These are phyloP conservation scores for Candida mesenterica DNA, from an alignment of 1,139 yeast species.

Conservation along the genomic window DNA sequence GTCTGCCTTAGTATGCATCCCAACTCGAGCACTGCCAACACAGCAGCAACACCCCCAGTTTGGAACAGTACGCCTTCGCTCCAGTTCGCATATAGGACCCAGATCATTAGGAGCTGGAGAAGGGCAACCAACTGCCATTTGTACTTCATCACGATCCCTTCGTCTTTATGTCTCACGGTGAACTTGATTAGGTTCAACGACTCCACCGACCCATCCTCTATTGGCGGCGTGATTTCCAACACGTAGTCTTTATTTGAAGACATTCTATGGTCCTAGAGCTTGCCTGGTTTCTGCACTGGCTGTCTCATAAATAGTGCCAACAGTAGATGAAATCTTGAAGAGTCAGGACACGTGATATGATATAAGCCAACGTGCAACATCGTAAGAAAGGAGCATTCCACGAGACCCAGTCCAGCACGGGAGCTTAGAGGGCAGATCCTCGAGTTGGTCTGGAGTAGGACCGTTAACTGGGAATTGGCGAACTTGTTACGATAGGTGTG, in stretches of 20 bases:
- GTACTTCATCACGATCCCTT: constrained; percentile 9
- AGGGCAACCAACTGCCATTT: constrained; percentile 8
- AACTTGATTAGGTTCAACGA: constrained; percentile 20
- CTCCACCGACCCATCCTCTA: constrained; percentile 8
- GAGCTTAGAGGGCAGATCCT: too few species aligned
- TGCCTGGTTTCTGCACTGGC: too few species aligned
- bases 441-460: too few species aligned
- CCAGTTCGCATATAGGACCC: background rate
- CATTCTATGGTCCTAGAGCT: constrained; percentile 21
- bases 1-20: constrained; percentile 20
- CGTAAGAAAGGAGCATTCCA: too few species aligned
- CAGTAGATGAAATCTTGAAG: too few species aligned
- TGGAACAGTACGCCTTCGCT: background rate
- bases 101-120: background rate
- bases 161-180: constrained; percentile 18
- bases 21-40: constrained; percentile 9
- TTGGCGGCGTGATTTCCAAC: constrained; percentile 27
- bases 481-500: too few species aligned
- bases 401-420: too few species aligned
- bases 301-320: too few species aligned
- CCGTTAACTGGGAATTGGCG: too few species aligned
- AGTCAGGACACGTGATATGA: background rate
- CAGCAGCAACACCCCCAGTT: constrained; percentile 6
- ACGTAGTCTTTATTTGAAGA: constrained; percentile 32
- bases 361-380: background rate